phyloP scores from a whole-genome alignment of 2,329 filamentous ascomycete genomes.

The Chaetomium sp. region DNA sequence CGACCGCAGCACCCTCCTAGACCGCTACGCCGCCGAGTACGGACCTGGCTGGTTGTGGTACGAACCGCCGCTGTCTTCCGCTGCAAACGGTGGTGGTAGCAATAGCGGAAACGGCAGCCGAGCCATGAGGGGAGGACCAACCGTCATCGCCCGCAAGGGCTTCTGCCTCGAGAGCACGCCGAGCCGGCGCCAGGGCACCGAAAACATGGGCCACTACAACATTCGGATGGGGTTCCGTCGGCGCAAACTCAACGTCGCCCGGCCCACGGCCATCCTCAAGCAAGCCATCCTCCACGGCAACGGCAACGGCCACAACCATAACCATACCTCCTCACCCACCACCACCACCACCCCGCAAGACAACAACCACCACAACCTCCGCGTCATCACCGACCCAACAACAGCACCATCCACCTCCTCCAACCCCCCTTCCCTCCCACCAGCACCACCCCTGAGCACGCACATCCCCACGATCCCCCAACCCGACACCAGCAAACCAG shows the following conservation, averaged over 20 bases:
- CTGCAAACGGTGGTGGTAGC: too few species aligned
- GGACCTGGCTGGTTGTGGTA: constrained; percentile 42
- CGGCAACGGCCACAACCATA: too few species aligned
- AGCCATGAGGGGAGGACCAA: constrained; percentile 5
- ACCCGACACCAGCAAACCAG: background rate
- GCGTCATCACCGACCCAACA: background rate
- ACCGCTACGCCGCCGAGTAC: constrained; percentile 31
- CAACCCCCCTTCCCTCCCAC: background rate
- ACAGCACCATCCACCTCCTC: background rate
- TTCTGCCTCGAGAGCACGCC: constrained; percentile 23
- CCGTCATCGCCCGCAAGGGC: constrained; percentile 28
- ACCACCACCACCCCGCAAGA: background rate
- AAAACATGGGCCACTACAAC: constrained; percentile 28
- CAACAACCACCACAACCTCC: background rate
- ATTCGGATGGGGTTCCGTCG: constrained; percentile 28
- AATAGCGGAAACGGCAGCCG: constrained; percentile 12
- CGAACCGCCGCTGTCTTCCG: constrained; percentile 35
- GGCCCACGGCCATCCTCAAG: background rate
- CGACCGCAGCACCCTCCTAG: constrained; percentile 34
- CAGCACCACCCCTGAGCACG: background rate
- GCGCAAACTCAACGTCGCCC: constrained; percentile 16
- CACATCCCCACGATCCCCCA: background rate
- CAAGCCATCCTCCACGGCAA: too few species aligned
- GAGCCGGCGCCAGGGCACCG: constrained; percentile 18
- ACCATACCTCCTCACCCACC: background rate